Evolutionary conservation across 176 grass and related monocot genomes (phyloP), one percentile per base, ranked within the genome.

Genomic region (Carex cristatella): DNA sequence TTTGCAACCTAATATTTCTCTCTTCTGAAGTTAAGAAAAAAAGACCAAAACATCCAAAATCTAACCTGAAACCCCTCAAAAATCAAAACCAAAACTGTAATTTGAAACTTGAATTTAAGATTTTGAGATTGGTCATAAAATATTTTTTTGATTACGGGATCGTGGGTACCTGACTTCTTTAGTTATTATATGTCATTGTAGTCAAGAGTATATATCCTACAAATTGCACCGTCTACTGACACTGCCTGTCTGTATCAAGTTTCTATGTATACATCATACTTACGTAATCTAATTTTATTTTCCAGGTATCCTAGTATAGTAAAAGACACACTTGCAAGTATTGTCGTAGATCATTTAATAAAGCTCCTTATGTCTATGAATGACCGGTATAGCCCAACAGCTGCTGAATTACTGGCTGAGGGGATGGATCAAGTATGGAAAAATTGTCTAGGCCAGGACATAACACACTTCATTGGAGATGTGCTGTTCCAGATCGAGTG

Each of bases 301-400:
- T 81, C 9, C 46, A 83, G 81, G 81, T 97, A 97, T 86, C 92
- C 95, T 53, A 97, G 89, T 79, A 91, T 97, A 81, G 95, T 97
- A 83, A 93, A 97, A 82, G 82, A 80, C 81, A 79, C 83, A 75
- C 89, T 97, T 84, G 81, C 95, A 64, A 86, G 75, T 85, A 88
- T 93, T 74, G 92, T 98, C 79, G 91, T 94, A 65, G 88, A 90
- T 86, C 91, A 93, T 87, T 62, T 98, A 87, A 93, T 94, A 61
- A 98, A 98, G 86, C 90, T 98, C 69, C 88, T 98, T 82, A 93
- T 93, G 95, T 93, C 95, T 2, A 94, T 94, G 88, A 94, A 98
- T 93, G 92, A 93, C 68, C 88, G 73, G 14, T 94, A 94, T 61
- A 98, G 95, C 81, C 88, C 95, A 87, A 98, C 91, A 61, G 91